Conservation (phyloP, 345 rosid species). For the Melastoma malabathricum region DNA sequence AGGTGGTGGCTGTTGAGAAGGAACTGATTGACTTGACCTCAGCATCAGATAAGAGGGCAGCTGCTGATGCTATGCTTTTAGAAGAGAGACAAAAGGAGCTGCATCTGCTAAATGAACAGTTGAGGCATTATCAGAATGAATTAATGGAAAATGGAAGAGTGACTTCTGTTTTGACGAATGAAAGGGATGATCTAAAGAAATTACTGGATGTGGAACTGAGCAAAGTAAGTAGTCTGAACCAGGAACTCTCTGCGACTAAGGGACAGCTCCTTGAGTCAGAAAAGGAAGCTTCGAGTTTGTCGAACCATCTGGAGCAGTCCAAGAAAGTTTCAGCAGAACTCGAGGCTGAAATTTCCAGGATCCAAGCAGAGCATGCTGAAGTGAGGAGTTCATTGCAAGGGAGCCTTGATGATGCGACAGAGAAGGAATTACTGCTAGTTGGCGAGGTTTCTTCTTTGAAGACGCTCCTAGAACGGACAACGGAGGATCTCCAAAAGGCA, state of each 20-base stretch:
- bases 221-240: slow-evolving; percentile 29
- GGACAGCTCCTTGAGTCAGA: slow-evolving; percentile 36
- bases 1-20: slow-evolving; percentile 27
- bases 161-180: slow-evolving; percentile 35
- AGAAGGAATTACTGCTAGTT: slow-evolving; percentile 25
- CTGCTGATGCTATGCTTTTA: slow-evolving; percentile 34
- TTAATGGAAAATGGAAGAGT: slow-evolving; percentile 20
- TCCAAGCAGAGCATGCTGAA: slow-evolving; percentile 37
- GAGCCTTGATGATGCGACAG: slow-evolving; percentile 37
- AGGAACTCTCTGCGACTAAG: slow-evolving; percentile 37
- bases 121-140: slow-evolving; percentile 27
- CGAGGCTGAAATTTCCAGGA: slow-evolving; percentile 44
- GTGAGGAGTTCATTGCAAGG: slow-evolving; percentile 24
- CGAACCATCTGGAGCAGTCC: slow-evolving; percentile 37
- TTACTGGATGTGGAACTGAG: slow-evolving; percentile 34
- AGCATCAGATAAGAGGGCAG: slow-evolving; percentile 44
- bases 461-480: slow-evolving; percentile 40
- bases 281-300: slow-evolving; percentile 45
- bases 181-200: slow-evolving; percentile 43
- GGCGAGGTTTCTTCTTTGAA: slow-evolving; percentile 35
- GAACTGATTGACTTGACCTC: slow-evolving; percentile 42
- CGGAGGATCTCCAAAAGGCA: slow-evolving; percentile 29
- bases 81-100: slow-evolving; percentile 38
- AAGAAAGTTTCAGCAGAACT: slow-evolving; percentile 31
- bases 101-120: slow-evolving; percentile 34